Evolutionary conservation across 2,329 filamentous ascomycete genomes (phyloP).

Genomic region (Penicillium sp.): DNA sequence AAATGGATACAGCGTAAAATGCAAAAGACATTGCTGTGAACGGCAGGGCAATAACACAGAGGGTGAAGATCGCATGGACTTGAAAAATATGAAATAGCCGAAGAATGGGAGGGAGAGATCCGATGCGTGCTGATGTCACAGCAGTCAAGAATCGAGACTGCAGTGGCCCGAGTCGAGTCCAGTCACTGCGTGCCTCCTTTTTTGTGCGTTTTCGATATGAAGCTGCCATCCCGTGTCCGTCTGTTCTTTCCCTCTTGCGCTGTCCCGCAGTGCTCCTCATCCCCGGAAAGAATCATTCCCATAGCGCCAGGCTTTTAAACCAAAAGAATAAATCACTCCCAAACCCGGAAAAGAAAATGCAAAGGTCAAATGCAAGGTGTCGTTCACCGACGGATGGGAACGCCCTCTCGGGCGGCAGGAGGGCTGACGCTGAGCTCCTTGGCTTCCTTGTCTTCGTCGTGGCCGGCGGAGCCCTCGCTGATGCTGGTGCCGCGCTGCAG

Average conservation of each 20-base stretch:
- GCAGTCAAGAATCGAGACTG: not conserved
- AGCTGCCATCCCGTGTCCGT: not conserved
- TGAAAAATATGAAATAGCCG: constrained; percentile 6
- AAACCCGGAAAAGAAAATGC: constrained; percentile 14
- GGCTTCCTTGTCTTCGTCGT: constrained; percentile 50
- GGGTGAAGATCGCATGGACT: constrained; percentile 9
- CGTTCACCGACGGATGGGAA: constrained; percentile 63
- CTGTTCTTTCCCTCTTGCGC: constrained; percentile 10
- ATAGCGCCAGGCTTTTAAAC: constrained; percentile 38
- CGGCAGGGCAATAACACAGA: not conserved
- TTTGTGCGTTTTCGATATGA: constrained; percentile 1
- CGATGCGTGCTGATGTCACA: not conserved
- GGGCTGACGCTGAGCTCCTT: constrained; percentile 46
- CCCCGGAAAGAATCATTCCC: constrained; percentile 19
- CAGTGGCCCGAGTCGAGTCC: not conserved
- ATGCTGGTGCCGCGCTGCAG: constrained; percentile 78
- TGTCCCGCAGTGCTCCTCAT: constrained; percentile 23
- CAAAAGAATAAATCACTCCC: constrained; percentile 18
- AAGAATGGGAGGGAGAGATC: not conserved
- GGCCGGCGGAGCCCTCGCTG: constrained; percentile 41
- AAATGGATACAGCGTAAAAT: constrained; percentile 2
- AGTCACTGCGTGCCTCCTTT: not conserved
- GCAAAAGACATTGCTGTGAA: constrained; percentile 1
- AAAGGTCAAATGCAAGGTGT: constrained; percentile 8
- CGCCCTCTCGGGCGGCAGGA: constrained; percentile 50